phyloP scores from a whole-genome alignment of 2,329 filamentous ascomycete genomes.

The Colletotrichum nymphaeae region DNA sequence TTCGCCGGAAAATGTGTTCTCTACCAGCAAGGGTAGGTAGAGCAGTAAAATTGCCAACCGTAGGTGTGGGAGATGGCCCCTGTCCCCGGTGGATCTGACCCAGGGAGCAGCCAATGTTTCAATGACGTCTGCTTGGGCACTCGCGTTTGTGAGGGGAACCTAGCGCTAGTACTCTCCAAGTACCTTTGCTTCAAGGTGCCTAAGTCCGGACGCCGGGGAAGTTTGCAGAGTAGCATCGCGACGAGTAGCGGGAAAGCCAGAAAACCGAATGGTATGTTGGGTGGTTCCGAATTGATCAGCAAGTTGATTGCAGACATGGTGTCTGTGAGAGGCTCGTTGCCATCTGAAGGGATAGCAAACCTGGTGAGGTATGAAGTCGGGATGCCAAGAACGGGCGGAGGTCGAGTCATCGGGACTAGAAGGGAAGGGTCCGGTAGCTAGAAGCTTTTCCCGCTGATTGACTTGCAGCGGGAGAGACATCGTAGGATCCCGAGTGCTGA shows the following conservation, averaged over 20 bases:
- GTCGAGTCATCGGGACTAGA: constrained; percentile 13
- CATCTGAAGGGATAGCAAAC: not conserved
- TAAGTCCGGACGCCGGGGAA: not conserved
- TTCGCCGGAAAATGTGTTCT: not conserved
- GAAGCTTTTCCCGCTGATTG: constrained; percentile 19
- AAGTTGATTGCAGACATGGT: not conserved
- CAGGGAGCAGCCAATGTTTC: constrained; percentile 13
- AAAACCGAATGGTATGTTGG: not conserved
- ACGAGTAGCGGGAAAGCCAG: too few species aligned
- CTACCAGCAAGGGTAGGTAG: not conserved
- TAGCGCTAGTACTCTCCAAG: not conserved
- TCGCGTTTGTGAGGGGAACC: constrained; percentile 13
- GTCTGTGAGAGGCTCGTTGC: not conserved
- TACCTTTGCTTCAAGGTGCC: not conserved
- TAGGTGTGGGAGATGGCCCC: not conserved
- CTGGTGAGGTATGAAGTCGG: not conserved
- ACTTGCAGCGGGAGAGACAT: constrained; percentile 7
- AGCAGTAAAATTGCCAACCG: not conserved
- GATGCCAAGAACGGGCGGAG: constrained; percentile 13
- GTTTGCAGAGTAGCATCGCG: not conserved
- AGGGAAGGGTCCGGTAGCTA: constrained; percentile 12
- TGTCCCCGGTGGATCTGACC: constrained; percentile 12
- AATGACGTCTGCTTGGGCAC: constrained; percentile 26
- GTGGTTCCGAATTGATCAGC: too few species aligned
- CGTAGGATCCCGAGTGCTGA: not conserved